Base-by-base conservation (phyloP, 2,329 filamentous ascomycete genomes). In the Beauveria sp. region DNA sequence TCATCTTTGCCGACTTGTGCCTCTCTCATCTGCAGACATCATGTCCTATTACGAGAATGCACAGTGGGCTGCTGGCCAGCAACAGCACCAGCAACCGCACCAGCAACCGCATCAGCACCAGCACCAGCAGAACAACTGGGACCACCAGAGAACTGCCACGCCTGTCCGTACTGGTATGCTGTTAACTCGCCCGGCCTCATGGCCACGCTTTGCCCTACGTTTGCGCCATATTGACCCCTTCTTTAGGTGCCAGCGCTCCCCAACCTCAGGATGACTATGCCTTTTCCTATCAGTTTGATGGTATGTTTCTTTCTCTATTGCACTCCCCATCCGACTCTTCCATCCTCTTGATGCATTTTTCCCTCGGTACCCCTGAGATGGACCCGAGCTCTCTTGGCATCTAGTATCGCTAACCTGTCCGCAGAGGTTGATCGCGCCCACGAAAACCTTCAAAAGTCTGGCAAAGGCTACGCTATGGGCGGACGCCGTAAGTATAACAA, bases 401-500 rank as follows among this genome's bases (percentile, higher is more conserved):
- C 24, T 34, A 46, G n/a, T 10, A 8, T 55, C 45, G 60, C 60
- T 62, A n/a, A 62, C 51, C 22, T 42, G 22, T 51, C 49, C n/a
- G 34, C 72, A 96, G 95, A 99, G 85, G 92, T 99, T 70, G 95
- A 98, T 67, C 89, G 93, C 73, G 93, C 93, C 68, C 87, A 93
- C 71, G 95, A 98, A 72, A 98, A 98, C 76, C 84, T 99, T 64
- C 84, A 93, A 71, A 98, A 98, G 83, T 96, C 93, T 75, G 93
- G 93, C 71, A 98, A 98, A 81, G 88, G 93, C 78, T 95, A 93
- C 77, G 86, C 83, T 71, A 78, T 79, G 71, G 81, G 81, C 71
- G 84, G 80, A 70, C 91, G 95, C 76, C 90, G 93, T 83, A 91
- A 96, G 78, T 96, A 83, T 83, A 85, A 67, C 78, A 64, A 58